Conservation (phyloP, 2,329 filamentous ascomycete species). For the Teratosphaeria epicoccoides region DNA sequence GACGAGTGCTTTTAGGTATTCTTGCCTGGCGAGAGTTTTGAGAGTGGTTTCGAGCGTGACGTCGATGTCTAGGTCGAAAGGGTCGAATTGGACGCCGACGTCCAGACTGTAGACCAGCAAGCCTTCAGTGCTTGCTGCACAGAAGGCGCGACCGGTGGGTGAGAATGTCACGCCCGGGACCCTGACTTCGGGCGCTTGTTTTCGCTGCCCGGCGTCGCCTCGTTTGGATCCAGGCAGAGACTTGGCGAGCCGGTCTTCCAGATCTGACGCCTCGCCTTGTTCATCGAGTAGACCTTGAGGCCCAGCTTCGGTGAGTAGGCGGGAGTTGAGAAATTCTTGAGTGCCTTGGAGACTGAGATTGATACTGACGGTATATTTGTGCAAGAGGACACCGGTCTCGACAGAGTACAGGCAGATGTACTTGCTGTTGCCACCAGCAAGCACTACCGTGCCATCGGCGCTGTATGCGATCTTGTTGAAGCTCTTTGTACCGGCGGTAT, state of each 20-base stretch:
- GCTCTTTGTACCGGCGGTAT: slow-evolving; percentile 77
- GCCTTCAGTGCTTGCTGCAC: slow-evolving; percentile 88
- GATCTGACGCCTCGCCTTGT: slow-evolving; percentile 76
- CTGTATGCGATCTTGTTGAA: slow-evolving; percentile 86
- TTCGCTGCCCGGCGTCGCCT: slow-evolving; percentile 72
- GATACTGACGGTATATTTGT: slow-evolving; percentile 90
- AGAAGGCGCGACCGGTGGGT: slow-evolving; percentile 81
- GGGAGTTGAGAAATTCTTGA: slow-evolving; percentile 93
- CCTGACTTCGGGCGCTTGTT: slow-evolving; percentile 62
- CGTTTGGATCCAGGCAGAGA: slow-evolving; percentile 77
- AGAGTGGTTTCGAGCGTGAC: slow-evolving; percentile 67
- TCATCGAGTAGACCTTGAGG: slow-evolving; percentile 77
- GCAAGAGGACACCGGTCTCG: slow-evolving; percentile 76
- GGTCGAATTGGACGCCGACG: slow-evolving; percentile 74
- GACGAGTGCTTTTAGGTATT: slow-evolving; percentile 83
- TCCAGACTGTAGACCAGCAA: slow-evolving; percentile 90
- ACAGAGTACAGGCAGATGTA: slow-evolving; percentile 98
- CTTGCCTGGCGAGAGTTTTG: slow-evolving; percentile 62
- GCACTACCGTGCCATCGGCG: slow-evolving; percentile 77
- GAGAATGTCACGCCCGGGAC: slow-evolving; percentile 80
- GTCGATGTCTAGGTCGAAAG: slow-evolving; percentile 88
- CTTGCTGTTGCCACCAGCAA: slow-evolving; percentile 93
- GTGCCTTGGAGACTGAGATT: slow-evolving; percentile 95
- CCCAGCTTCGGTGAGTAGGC: slow-evolving; percentile 80
- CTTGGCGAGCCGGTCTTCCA: slow-evolving; percentile 70